Percentiles rank a stretch among this genome's conserved stretches.
Conservation (phyloP, 495 filamentous ascomycete genomes). For the Tricharina praecox region DNA sequence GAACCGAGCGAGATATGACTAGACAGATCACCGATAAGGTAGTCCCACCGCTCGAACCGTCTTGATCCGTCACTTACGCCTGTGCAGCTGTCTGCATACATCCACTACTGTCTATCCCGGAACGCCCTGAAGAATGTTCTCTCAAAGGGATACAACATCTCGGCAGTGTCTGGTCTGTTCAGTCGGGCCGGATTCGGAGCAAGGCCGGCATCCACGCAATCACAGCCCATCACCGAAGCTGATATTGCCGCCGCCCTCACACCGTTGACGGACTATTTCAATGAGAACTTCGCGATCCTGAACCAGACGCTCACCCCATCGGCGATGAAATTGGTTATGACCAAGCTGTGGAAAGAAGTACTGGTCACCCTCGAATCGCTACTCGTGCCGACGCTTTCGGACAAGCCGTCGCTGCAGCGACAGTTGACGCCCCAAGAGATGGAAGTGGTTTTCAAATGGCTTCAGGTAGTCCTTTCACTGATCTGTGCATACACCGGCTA, state of each 20-base stretch:
- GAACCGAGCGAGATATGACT: conserved; percentile 94
- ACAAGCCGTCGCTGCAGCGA: conserved; percentile 81
- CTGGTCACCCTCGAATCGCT: conserved; percentile 77
- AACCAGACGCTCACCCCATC: conserved; percentile 82
- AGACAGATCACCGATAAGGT: conserved; percentile 96
- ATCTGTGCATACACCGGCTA: background rate
- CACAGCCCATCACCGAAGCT: conserved; percentile 42
- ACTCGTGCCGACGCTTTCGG: conserved; percentile 83
- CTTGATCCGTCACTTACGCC: too few relatives aligned
- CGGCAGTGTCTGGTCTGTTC: conserved; percentile 67
- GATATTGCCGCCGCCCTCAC: conserved; percentile 70
- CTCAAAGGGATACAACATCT: conserved; percentile 47
- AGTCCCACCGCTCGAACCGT: too few relatives aligned
- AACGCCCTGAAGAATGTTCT: conserved; percentile 60
- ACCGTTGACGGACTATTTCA: conserved; percentile 90
- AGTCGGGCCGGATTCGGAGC: conserved; percentile 33
- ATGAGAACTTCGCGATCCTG: conserved; percentile 98
- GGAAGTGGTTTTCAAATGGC: conserved; percentile 90
- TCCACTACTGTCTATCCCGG: conserved; percentile 73
- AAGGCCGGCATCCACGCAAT: conserved; percentile 36
- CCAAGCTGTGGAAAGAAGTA: conserved; percentile 93
- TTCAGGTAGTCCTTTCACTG: conserved; percentile 30
- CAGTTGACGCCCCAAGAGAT: conserved; percentile 77
- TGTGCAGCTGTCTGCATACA: conserved; percentile 81
- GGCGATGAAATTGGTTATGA: conserved; percentile 96